phyloP scores from a whole-genome alignment of 2,329 filamentous ascomycete genomes.

The Alternaria brassicicola region DNA sequence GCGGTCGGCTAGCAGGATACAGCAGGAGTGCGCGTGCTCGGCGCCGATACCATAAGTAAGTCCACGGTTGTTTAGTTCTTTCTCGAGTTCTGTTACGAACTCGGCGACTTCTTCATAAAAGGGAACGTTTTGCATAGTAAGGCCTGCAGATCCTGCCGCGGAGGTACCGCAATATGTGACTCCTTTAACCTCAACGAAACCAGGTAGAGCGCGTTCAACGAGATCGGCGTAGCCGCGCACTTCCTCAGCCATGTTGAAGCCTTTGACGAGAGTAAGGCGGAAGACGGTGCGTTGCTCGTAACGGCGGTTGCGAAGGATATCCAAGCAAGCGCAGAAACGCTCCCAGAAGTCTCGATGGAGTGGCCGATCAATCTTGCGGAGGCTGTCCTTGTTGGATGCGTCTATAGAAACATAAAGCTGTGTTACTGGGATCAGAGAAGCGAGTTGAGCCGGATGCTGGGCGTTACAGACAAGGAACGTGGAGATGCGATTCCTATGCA shows the following conservation, averaged over 20 bases:
- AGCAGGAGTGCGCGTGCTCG: constrained; percentile 95
- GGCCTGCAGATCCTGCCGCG: constrained; percentile 79
- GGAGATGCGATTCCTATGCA: constrained; percentile 86
- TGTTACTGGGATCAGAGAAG: constrained; percentile 80
- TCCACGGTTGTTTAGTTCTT: constrained; percentile 70
- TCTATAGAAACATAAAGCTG: constrained; percentile 98
- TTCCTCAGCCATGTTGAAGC: constrained; percentile 96
- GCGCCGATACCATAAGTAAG: constrained; percentile 89
- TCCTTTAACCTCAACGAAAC: constrained; percentile 94
- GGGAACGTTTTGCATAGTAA: constrained; percentile 97
- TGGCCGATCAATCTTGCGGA: constrained; percentile 87
- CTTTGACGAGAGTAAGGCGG: constrained; percentile 92
- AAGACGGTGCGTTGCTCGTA: constrained; percentile 92
- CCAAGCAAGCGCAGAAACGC: constrained; percentile 86
- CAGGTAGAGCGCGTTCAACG: constrained; percentile 83
- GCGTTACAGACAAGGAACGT: constrained; percentile 97
- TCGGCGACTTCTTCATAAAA: constrained; percentile 89
- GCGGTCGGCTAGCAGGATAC: constrained; percentile 77
- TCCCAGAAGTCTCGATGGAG: constrained; percentile 98
- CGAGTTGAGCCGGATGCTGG: constrained; percentile 91
- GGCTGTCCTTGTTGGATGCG: constrained; percentile 84
- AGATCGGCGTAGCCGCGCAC: constrained; percentile 88
- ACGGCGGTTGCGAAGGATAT: constrained; percentile 83
- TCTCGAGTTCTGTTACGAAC: constrained; percentile 78
- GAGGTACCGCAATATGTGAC: constrained; percentile 96